A percentile compares a stretch with the other conserved stretches of the same genome.
Conservation (phyloP, 495 filamentous ascomycete species). For the Xylaria scruposa region DNA sequence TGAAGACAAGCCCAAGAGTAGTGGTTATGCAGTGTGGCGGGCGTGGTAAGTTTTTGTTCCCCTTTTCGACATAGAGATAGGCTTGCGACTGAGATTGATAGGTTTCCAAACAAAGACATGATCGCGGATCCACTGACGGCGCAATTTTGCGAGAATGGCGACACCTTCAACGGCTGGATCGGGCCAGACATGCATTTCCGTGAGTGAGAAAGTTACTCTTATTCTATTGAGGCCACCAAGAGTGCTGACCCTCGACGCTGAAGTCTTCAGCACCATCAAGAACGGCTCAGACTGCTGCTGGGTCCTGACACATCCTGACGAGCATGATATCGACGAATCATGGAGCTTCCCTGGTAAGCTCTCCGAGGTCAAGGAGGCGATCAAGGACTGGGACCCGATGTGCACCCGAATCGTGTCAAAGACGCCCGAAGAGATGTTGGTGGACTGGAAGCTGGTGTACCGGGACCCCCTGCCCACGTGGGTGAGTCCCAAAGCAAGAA, state of each 20-base stretch:
- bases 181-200: conserved; percentile 64
- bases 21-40: conserved; percentile 65
- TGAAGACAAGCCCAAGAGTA: conserved; percentile 64
- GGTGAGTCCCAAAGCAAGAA: conserved; percentile 63
- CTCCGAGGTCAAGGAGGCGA: conserved; percentile 63
- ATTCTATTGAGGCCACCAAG: neutral
- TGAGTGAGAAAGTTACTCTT: neutral
- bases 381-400: conserved; percentile 67
- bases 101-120: conserved; percentile 67
- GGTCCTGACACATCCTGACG: conserved; percentile 67
- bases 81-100: conserved; percentile 26
- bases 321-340: conserved; percentile 65
- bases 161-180: conserved; percentile 67
- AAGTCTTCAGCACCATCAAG: conserved; percentile 64
- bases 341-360: conserved; percentile 67
- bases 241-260: neutral
- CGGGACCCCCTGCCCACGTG: conserved; percentile 68
- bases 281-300: conserved; percentile 68
- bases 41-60: conserved; percentile 54
- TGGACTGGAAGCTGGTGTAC: conserved; percentile 74
- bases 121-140: conserved; percentile 62
- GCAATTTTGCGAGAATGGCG: conserved; percentile 66
- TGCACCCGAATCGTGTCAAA: conserved; percentile 64
- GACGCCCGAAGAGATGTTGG: conserved; percentile 59
- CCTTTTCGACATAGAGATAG: neutral